Conservation (phyloP, 1,284 basidiomycete genomes). For the Chalciporus sp. region DNA sequence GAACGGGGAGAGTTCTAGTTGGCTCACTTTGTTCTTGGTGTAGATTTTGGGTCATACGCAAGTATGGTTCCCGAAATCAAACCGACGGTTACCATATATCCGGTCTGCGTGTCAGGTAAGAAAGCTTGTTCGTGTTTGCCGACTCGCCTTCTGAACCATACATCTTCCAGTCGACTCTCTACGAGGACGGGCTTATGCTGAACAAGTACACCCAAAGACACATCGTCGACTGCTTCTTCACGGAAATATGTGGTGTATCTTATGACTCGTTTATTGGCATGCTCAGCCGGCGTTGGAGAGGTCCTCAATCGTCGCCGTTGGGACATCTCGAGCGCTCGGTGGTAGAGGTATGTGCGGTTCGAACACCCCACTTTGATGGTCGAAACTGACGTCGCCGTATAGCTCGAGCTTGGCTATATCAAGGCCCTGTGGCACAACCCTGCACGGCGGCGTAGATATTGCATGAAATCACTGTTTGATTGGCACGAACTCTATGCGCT, state of each 20-base stretch:
- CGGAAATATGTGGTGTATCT: slow-evolving; percentile 58
- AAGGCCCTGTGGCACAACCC: slow-evolving; percentile 68
- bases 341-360: slow-evolving; percentile 48
- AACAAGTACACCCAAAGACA: slow-evolving; percentile 52
- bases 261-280: slow-evolving; percentile 47
- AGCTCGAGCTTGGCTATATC: slow-evolving; percentile 62
- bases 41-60: slow-evolving; percentile 56
- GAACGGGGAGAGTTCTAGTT: not conserved
- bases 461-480: slow-evolving; percentile 60
- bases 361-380: slow-evolving; percentile 8
- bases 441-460: slow-evolving; percentile 62
- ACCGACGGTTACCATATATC: slow-evolving; percentile 53
- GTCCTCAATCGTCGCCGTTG: slow-evolving; percentile 37
- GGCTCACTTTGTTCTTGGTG: slow-evolving; percentile 4
- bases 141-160: slow-evolving; percentile 7
- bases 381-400: not conserved
- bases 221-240: slow-evolving; percentile 67
- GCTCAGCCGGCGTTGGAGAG: slow-evolving; percentile 42
- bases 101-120: slow-evolving; percentile 59
- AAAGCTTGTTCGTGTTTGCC: slow-evolving; percentile 1
- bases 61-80: slow-evolving; percentile 44
- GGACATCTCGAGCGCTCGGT: slow-evolving; percentile 55
- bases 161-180: slow-evolving; percentile 56
- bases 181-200: slow-evolving; percentile 56
- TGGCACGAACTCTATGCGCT: slow-evolving; percentile 65